phyloP scores from a whole-genome alignment of 164 flowering plant species.

The Aristolochia contorta region DNA sequence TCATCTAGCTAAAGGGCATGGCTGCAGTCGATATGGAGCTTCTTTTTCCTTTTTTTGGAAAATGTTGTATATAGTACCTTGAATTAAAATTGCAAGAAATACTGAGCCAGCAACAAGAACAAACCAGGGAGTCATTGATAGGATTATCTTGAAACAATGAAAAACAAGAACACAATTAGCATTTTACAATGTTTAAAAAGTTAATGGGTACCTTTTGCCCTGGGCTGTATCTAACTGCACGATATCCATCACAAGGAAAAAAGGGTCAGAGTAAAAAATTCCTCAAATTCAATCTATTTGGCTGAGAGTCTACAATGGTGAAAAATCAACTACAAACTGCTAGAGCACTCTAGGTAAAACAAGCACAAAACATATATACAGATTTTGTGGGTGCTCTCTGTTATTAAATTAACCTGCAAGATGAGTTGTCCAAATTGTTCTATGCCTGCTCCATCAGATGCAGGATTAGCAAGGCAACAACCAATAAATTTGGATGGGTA shows the following conservation, averaged over 20 bases:
- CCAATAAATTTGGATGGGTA: slow-evolving; percentile 82
- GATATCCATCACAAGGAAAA: slow-evolving; percentile 64
- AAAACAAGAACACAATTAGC: neutral
- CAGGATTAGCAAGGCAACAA: slow-evolving; percentile 97
- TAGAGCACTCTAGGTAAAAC: neutral
- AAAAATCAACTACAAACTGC: neutral
- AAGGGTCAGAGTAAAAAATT: slow-evolving; percentile 1
- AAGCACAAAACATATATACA: neutral
- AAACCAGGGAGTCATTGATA: neutral
- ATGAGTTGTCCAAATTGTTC: slow-evolving; percentile 64
- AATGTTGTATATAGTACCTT: neutral
- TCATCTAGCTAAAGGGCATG: slow-evolving; percentile 45
- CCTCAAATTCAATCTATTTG: slow-evolving; percentile 2
- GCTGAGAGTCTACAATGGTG: neutral
- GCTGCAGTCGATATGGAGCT: neutral
- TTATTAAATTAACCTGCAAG: slow-evolving; percentile 34
- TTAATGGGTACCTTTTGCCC: slow-evolving; percentile 49
- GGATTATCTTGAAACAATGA: neutral
- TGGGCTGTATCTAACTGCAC: slow-evolving; percentile 89
- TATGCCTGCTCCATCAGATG: slow-evolving; percentile 77
- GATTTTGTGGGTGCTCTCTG: no score
- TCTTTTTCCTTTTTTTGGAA: neutral
- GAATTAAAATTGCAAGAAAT: neutral
- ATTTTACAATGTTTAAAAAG: neutral
- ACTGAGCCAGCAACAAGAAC: neutral